Evolutionary conservation across 163 green algal species (phyloP).

Genomic region (Scenedesmus sp.): DNA sequence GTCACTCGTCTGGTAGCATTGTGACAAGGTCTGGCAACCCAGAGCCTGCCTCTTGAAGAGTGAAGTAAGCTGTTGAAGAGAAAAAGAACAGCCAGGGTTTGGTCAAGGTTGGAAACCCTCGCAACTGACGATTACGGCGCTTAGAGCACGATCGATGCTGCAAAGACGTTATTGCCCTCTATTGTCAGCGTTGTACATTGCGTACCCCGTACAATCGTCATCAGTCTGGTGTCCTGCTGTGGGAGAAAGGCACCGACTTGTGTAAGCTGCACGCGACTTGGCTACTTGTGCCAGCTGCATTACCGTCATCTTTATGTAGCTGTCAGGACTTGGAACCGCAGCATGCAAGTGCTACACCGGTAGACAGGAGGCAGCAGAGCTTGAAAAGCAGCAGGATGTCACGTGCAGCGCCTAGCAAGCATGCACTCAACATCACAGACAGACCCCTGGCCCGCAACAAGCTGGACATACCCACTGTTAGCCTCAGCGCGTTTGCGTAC

Average conservation of each 20-base stretch:
- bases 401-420: constrained; percentile 39
- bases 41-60: neutral
- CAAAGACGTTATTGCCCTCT: neutral
- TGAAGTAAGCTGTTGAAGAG: neutral
- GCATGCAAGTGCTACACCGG: neutral
- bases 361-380: neutral
- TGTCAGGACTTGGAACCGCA: neutral
- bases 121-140: neutral
- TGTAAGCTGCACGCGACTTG: neutral
- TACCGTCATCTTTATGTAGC: neutral
- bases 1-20: neutral
- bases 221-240: neutral
- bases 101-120: neutral
- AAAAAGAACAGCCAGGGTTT: neutral
- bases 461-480: constrained; percentile 79
- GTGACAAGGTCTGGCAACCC: neutral
- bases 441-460: constrained; percentile 69
- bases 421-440: constrained; percentile 72
- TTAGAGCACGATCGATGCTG: neutral
- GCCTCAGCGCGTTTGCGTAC: constrained; percentile 92
- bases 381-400: constrained; percentile 18
- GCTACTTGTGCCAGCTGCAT: neutral
- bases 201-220: neutral
- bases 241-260: neutral
- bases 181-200: neutral